Evolutionary conservation across 306 rosid species (phyloP).

Genomic region (Elaeagnus macrophylla): DNA sequence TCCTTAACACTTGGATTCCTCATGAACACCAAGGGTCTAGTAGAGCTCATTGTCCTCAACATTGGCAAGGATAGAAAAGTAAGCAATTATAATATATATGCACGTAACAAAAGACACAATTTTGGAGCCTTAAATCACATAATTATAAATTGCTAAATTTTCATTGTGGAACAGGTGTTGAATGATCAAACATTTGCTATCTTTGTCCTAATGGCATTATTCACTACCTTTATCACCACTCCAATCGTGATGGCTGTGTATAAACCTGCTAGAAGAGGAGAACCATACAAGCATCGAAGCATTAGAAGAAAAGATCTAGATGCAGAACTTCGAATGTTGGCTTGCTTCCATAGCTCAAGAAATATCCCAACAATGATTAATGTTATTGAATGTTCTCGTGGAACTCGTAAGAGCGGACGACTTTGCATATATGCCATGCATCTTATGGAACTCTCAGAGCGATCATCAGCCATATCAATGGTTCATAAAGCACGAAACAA

Average conservation of each 20-base stretch:
- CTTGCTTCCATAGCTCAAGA: slow-evolving; percentile 64
- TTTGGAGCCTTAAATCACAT: too few relatives aligned
- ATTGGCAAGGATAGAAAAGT: slow-evolving; percentile 79
- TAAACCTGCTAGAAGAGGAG: slow-evolving; percentile 57
- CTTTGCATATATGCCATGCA: slow-evolving; percentile 72
- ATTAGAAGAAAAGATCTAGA: slow-evolving; percentile 32
- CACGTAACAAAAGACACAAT: background rate
- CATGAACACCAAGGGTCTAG: slow-evolving; percentile 75
- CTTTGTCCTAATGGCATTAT: slow-evolving; percentile 60
- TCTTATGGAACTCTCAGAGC: slow-evolving; percentile 65
- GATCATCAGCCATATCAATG: slow-evolving; percentile 73
- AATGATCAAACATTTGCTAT: slow-evolving; percentile 68
- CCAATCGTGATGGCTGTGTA: slow-evolving; percentile 57
- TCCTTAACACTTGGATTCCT: slow-evolving; percentile 61
- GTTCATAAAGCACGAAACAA: slow-evolving; percentile 61
- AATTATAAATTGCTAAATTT: too few relatives aligned
- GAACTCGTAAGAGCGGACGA: slow-evolving; percentile 38
- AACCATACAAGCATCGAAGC: slow-evolving; percentile 53
- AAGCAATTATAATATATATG: background rate
- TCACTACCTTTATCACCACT: slow-evolving; percentile 71
- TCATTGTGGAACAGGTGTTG: slow-evolving; percentile 31
- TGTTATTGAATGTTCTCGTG: slow-evolving; percentile 53
- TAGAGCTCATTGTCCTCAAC: slow-evolving; percentile 74
- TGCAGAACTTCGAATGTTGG: slow-evolving; percentile 44
- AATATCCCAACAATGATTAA: slow-evolving; percentile 57